Evolutionary conservation across 2,329 filamentous ascomycete species (phyloP).

Genomic region (Coccinonectria pachysandricola): DNA sequence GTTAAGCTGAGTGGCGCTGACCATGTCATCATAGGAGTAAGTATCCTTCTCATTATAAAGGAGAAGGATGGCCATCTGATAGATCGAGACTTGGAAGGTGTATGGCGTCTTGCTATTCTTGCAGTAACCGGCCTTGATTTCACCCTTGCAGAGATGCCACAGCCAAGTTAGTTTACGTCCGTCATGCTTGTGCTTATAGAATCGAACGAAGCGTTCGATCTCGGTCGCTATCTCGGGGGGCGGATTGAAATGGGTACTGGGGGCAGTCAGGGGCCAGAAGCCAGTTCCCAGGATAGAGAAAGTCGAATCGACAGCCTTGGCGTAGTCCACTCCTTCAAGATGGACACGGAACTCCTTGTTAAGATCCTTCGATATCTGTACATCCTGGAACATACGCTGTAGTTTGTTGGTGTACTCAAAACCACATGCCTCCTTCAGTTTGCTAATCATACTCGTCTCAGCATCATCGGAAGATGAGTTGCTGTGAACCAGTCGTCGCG

Average conservation of each 20-base stretch:
- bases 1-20: conserved; percentile 67
- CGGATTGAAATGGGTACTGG: conserved; percentile 79
- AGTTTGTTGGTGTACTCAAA: conserved; percentile 99
- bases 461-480: conserved; percentile 95
- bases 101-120: conserved; percentile 83
- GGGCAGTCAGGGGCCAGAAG: conserved; percentile 89
- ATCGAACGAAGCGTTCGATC: conserved; percentile 79
- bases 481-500: conserved; percentile 86
- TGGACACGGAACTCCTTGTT: conserved; percentile 83
- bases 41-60: conserved; percentile 88
- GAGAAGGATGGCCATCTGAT: conserved; percentile 92
- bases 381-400: conserved; percentile 99
- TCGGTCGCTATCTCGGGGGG: conserved; percentile 77
- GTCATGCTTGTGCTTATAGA: conserved; percentile 94
- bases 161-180: conserved; percentile 96
- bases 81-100: conserved; percentile 94
- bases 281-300: conserved; percentile 93
- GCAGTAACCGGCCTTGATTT: conserved; percentile 88
- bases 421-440: conserved; percentile 95
- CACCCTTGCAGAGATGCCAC: conserved; percentile 97
- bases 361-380: conserved; percentile 96
- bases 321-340: conserved; percentile 41
- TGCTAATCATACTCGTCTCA: conserved; percentile 98
- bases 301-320: conserved; percentile 68
- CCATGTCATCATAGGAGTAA: conserved; percentile 80